Percentiles rank a stretch among this genome's conserved stretches.
Conservation (phyloP, 2,329 filamentous ascomycete species). For the Zasmidium cellare region DNA sequence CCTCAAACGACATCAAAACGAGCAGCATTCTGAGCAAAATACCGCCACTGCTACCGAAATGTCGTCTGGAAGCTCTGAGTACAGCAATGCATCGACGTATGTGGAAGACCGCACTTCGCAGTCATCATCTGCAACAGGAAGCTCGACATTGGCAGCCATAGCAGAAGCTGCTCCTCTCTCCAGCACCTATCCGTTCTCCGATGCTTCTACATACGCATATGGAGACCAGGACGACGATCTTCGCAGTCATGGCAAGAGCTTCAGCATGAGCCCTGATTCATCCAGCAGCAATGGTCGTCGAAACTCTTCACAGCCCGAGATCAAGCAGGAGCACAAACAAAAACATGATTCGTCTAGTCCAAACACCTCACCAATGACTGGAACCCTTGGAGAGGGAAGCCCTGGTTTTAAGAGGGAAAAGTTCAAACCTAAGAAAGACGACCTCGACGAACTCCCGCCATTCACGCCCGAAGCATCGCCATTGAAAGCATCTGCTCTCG, state of each 20-base stretch:
- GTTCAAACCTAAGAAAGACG: background rate
- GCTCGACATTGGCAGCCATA: background rate
- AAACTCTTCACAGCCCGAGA: background rate
- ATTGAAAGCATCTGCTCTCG: background rate
- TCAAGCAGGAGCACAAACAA: background rate
- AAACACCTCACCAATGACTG: background rate
- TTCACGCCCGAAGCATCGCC: background rate
- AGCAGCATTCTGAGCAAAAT: conserved; percentile 20
- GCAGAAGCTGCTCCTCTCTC: background rate
- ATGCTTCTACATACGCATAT: background rate
- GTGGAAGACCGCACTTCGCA: background rate
- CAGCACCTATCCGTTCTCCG: background rate
- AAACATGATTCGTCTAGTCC: background rate
- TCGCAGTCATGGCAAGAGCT: background rate
- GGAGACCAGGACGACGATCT: background rate
- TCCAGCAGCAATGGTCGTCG: background rate
- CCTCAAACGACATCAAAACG: conserved; percentile 26
- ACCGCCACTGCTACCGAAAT: conserved; percentile 1
- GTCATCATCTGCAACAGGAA: background rate
- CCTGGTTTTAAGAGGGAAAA: background rate
- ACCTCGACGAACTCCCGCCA: background rate
- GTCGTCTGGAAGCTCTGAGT: conserved; percentile 6
- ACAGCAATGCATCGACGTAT: conserved; percentile 1
- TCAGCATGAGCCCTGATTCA: background rate
- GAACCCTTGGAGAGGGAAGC: background rate